Evolutionary conservation across 2,329 filamentous ascomycete genomes (phyloP).

Genomic region (Colletotrichum sp.): DNA sequence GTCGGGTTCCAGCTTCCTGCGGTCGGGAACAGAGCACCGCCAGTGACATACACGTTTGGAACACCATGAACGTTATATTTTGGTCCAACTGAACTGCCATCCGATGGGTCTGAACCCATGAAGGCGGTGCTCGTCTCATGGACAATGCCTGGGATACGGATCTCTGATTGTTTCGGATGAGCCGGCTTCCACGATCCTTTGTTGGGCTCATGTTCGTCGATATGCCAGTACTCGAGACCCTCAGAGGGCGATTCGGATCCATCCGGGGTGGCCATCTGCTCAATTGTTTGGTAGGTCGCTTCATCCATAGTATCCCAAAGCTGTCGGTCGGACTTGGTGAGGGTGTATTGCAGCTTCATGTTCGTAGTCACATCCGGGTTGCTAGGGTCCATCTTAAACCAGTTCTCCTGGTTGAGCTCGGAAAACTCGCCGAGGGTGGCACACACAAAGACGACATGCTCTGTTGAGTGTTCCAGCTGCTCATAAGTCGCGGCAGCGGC

Average conservation of each 20-base stretch:
- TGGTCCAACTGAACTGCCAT: background rate
- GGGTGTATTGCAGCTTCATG: background rate
- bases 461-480: background rate
- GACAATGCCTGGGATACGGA: background rate
- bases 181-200: background rate
- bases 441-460: background rate
- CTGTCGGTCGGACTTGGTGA: background rate
- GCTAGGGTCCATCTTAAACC: background rate
- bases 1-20: background rate
- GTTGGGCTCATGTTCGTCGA: background rate
- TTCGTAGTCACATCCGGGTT: background rate
- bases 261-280: background rate
- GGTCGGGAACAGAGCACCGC: background rate
- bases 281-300: background rate
- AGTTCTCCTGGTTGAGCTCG: background rate
- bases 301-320: background rate
- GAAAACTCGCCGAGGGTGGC: background rate
- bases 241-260: accelerated
- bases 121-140: background rate
- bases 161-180: background rate
- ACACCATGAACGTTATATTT: background rate
- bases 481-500: background rate
- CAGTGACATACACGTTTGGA: background rate
- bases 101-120: background rate
- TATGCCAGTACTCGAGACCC: background rate